phyloP scores from a whole-genome alignment of 1,284 basidiomycete species.

The Irpex sp. region DNA sequence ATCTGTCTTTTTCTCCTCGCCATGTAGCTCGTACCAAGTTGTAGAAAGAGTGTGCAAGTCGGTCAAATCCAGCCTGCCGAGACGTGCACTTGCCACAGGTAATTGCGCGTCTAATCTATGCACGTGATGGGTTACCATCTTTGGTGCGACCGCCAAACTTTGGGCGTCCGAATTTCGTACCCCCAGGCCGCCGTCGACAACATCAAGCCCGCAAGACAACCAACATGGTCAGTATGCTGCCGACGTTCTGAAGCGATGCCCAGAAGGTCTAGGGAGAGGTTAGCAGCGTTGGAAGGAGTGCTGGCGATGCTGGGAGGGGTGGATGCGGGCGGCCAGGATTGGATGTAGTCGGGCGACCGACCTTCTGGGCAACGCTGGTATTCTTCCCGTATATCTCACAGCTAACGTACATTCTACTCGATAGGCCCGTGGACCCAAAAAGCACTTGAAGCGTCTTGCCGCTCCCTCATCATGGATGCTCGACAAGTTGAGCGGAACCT shows the following conservation, averaged over 20 bases:
- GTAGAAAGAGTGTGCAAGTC: background rate
- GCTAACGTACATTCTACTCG: constrained; percentile 8
- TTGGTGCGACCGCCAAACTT: constrained; percentile 7
- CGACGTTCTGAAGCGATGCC: constrained; percentile 16
- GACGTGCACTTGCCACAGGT: background rate
- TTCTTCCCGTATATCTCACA: constrained; percentile 3
- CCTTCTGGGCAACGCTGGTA: constrained; percentile 17
- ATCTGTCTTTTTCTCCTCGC: constrained; percentile 76
- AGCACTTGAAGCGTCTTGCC: constrained; percentile 97
- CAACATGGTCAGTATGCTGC: constrained; percentile 35
- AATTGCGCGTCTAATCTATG: background rate
- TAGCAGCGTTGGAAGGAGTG: constrained; percentile 13
- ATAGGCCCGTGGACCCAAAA: constrained; percentile 98
- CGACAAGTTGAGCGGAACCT: constrained; percentile 97
- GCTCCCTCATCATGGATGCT: constrained; percentile 99
- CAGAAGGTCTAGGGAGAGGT: constrained; percentile 12
- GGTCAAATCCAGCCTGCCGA: too few relatives aligned
- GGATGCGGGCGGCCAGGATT: constrained; percentile 26
- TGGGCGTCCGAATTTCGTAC: constrained; percentile 10
- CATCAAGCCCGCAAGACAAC: constrained; percentile 33
- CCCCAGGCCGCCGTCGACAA: constrained; percentile 30
- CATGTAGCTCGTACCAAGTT: constrained; percentile 45
- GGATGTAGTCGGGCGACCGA: constrained; percentile 27
- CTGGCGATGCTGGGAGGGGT: constrained; percentile 14
- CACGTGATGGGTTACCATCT: constrained; percentile 10